Evolutionary conservation across 768 basidiomycete species (phyloP).

Genomic region (Tulasnella calospora): DNA sequence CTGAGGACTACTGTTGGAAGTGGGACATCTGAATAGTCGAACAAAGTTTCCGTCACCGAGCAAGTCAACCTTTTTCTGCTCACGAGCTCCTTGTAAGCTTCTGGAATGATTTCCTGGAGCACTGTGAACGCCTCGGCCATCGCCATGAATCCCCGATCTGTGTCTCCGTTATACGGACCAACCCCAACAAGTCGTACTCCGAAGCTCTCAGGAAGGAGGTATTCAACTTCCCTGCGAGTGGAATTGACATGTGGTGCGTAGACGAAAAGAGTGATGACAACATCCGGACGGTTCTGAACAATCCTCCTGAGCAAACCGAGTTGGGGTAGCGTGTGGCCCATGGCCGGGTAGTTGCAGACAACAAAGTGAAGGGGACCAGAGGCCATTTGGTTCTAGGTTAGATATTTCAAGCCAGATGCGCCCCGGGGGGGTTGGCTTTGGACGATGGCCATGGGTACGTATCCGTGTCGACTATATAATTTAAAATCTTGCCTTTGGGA

Average conservation of each 20-base stretch:
- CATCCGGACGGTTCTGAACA: not conserved
- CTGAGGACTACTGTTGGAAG: not conserved
- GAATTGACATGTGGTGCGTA: not conserved
- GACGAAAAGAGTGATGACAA: conserved; percentile 3
- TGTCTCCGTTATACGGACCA: not conserved
- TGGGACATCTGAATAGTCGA: not conserved
- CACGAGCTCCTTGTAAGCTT: too few species aligned
- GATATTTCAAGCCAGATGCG: too few species aligned
- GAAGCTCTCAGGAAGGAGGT: not conserved
- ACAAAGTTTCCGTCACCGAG: too few species aligned
- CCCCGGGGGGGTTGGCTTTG: too few species aligned
- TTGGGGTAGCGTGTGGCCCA: not conserved
- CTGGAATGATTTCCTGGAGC: not conserved
- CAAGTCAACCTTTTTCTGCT: too few species aligned
- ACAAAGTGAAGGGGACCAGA: not conserved
- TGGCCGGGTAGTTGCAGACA: not conserved
- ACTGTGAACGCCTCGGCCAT: not conserved
- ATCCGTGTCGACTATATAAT: too few species aligned
- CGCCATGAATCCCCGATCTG: not conserved
- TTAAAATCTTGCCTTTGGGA: too few species aligned
- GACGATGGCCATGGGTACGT: too few species aligned
- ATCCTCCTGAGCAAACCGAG: not conserved
- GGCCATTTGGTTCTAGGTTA: too few species aligned
- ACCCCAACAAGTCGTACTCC: not conserved
- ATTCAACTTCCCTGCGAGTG: not conserved